Conservation (phyloP, 2,329 filamentous ascomycete genomes). For the Botryotinia convoluta region DNA sequence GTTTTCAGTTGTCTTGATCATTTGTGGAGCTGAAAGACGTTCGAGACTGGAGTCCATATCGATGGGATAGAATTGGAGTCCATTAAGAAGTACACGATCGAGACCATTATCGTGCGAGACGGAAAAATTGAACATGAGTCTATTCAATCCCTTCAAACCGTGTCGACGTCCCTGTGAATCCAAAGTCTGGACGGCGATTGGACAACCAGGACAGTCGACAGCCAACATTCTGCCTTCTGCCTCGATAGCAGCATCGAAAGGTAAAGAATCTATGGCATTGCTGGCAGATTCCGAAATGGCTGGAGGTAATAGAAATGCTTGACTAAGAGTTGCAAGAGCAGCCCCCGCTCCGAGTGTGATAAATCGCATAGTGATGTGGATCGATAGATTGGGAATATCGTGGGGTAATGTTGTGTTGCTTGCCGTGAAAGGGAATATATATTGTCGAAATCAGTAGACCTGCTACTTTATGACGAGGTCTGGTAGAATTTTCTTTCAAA, state of each 20-base stretch:
- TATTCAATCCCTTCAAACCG: conserved; percentile 28
- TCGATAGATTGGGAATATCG: neutral
- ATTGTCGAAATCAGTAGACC: neutral
- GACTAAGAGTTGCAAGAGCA: conserved; percentile 27
- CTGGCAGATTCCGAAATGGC: conserved; percentile 46
- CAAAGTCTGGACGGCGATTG: conserved; percentile 38
- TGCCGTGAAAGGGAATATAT: neutral
- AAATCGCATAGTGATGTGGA: conserved; percentile 30
- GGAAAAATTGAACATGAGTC: conserved; percentile 53
- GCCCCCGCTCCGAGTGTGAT: conserved; percentile 27
- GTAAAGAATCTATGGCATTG: conserved; percentile 43
- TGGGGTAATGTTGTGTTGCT: conserved; percentile 9
- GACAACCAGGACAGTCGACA: conserved; percentile 55
- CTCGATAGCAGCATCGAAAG: conserved; percentile 42
- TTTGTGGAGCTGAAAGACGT: conserved; percentile 47
- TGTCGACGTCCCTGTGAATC: conserved; percentile 36
- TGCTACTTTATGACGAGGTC: neutral
- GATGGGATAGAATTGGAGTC: conserved; percentile 57
- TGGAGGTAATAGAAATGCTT: conserved; percentile 55
- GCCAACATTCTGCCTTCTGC: conserved; percentile 44
- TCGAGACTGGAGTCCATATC: conserved; percentile 38
- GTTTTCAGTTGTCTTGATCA: conserved; percentile 40
- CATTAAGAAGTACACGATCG: conserved; percentile 56
- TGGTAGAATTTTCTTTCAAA: neutral
- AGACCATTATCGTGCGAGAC: conserved; percentile 46